Percentiles rank a stretch among this genome's conserved stretches.
Evolutionary conservation across 805 yeast genomes (phyloP).

Genomic region (Yamadazyma akitaensis): DNA sequence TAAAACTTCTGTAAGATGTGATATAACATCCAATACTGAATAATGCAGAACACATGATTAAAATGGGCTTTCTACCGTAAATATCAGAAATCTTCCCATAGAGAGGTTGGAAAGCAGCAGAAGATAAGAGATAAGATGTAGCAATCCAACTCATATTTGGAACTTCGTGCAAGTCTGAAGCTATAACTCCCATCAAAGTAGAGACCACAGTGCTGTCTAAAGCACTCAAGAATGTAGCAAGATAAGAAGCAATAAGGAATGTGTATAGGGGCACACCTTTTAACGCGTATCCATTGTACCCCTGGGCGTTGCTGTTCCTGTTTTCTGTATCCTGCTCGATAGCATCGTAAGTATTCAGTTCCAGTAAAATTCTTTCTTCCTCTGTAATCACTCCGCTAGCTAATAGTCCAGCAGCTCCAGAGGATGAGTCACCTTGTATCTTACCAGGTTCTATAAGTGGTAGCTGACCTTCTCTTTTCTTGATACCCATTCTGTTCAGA

Average conservation of each 20-base stretch:
- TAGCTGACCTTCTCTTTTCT: neutral
- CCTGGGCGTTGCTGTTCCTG: constrained; percentile 6
- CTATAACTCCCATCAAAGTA: constrained; percentile 60
- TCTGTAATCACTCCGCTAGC: constrained; percentile 39
- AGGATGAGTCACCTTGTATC: constrained; percentile 25
- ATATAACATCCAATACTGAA: constrained; percentile 55
- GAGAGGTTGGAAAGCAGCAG: constrained; percentile 72
- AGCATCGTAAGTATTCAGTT: constrained; percentile 7
- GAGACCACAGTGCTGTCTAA: constrained; percentile 68
- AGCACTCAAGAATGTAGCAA: constrained; percentile 55
- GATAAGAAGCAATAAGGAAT: constrained; percentile 30
- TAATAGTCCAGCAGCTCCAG: constrained; percentile 31
- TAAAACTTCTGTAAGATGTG: constrained; percentile 51
- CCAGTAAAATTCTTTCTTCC: constrained; percentile 15
- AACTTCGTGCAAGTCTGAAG: constrained; percentile 64
- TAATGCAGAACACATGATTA: constrained; percentile 49
- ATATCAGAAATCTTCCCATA: constrained; percentile 71
- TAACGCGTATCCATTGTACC: constrained; percentile 24
- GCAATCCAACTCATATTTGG: constrained; percentile 72
- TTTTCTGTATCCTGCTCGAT: constrained; percentile 8
- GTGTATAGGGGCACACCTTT: constrained; percentile 28
- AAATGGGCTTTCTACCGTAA: constrained; percentile 58
- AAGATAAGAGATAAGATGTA: constrained; percentile 62
- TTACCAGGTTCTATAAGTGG: constrained; percentile 8
- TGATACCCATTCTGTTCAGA: neutral